Evolutionary conservation across 2,329 filamentous ascomycete species (phyloP).

Genomic region (Botrytis sinoallii): DNA sequence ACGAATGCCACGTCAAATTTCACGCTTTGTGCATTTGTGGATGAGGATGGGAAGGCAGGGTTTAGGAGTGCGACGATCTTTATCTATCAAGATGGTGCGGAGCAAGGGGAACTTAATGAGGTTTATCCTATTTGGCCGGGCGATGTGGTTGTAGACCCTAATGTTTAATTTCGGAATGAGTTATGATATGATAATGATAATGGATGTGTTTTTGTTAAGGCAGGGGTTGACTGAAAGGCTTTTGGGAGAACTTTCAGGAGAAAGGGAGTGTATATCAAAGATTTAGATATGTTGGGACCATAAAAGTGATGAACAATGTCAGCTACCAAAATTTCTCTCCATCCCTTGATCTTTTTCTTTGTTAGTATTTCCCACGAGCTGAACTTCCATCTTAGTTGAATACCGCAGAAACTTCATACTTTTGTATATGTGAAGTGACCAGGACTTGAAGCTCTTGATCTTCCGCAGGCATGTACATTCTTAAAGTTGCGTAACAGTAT

Average conservation of each 20-base stretch:
- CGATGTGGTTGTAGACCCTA: background rate
- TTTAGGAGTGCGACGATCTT: background rate
- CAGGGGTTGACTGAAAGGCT: too few species aligned
- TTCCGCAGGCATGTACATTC: too few species aligned
- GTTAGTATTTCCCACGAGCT: background rate
- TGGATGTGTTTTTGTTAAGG: too few species aligned
- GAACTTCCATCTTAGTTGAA: background rate
- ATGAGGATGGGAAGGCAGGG: background rate
- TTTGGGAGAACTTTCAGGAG: too few species aligned
- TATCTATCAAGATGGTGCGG: background rate
- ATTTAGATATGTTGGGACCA: too few species aligned
- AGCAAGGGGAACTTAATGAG: background rate
- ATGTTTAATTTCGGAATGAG: background rate
- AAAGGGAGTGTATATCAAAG: too few species aligned
- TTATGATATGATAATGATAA: background rate
- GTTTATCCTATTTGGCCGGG: slow-evolving; percentile 9
- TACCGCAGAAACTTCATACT: too few species aligned
- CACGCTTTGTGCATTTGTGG: slow-evolving; percentile 3
- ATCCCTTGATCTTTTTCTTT: background rate
- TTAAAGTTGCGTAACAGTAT: too few species aligned
- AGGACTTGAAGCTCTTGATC: too few species aligned
- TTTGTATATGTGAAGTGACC: too few species aligned
- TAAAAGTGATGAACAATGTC: background rate
- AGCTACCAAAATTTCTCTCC: background rate
- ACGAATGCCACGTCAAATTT: background rate